These are phyloP conservation scores for Exophiala oligosperma DNA, from an alignment of 2,329 filamentous ascomycete species.

Conservation along the genomic window DNA sequence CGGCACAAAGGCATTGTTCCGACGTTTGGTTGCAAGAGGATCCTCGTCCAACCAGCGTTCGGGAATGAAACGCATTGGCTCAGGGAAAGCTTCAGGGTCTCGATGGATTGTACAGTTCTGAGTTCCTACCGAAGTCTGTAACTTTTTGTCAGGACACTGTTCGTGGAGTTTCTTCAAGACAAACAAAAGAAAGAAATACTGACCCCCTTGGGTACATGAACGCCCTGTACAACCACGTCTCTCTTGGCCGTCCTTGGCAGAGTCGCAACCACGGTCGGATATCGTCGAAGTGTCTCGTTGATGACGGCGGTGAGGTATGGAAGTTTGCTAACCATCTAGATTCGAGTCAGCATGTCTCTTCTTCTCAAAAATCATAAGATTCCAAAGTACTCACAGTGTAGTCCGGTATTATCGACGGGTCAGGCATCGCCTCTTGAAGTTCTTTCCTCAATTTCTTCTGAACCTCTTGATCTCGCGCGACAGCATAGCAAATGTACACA, in stretches of 20 bases:
- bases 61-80: background rate
- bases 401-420: background rate
- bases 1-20: conserved; percentile 4
- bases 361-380: too few species aligned
- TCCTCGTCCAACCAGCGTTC: background rate
- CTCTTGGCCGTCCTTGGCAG: conserved; percentile 21
- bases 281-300: conserved; percentile 31
- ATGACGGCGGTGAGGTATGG: conserved; percentile 36
- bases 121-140: background rate
- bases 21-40: too few species aligned
- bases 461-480: conserved; percentile 3
- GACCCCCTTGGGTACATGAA: conserved; percentile 1
- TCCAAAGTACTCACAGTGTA: background rate
- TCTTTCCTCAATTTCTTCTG: conserved; percentile 6
- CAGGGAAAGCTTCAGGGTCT: background rate
- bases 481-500: conserved; percentile 8
- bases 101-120: background rate
- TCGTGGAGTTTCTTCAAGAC: conserved; percentile 1
- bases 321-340: conserved; percentile 13
- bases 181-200: conserved; percentile 24
- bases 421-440: background rate
- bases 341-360: too few species aligned
- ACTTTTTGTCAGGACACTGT: too few species aligned
- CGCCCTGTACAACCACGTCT: conserved; percentile 15
- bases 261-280: conserved; percentile 15